Conservation (phyloP, 192 early-diverging fungal species). For the Backusella liffmaniae region DNA sequence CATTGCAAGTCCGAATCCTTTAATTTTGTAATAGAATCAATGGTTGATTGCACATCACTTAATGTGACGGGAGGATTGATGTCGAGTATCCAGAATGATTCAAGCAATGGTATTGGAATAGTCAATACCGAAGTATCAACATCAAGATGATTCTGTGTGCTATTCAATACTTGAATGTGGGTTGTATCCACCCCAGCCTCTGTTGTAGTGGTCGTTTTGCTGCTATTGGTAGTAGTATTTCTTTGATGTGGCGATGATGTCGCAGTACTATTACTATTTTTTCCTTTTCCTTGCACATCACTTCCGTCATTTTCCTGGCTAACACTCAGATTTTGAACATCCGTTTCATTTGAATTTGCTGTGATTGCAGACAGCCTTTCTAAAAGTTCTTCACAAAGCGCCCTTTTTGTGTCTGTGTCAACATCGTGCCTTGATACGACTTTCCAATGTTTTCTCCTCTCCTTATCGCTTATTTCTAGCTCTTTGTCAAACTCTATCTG, state of each 20-base stretch:
- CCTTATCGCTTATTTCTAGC: not conserved
- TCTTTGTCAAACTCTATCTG: constrained; percentile 15
- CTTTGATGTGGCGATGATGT: not conserved
- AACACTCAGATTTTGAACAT: not conserved
- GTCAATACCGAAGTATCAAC: not conserved
- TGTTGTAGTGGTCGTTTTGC: not conserved
- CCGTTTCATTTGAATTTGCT: not conserved
- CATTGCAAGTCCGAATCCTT: not conserved
- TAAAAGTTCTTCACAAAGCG: not conserved
- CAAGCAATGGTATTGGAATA: not conserved
- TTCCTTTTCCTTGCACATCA: not conserved
- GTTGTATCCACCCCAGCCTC: not conserved
- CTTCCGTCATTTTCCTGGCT: not conserved
- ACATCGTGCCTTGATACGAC: not conserved
- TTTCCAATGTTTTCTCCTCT: constrained; percentile 7
- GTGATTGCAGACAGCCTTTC: not conserved
- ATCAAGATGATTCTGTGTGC: not conserved
- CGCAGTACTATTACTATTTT: not conserved
- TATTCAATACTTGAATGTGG: not conserved
- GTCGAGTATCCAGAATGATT: constrained; percentile 14
- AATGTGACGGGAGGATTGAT: not conserved
- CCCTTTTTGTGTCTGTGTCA: not conserved
- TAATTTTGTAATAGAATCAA: not conserved
- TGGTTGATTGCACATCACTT: not conserved
- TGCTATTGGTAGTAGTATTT: not conserved